Evolutionary conservation across 2,329 filamentous ascomycete genomes (phyloP).

Genomic region (Epichloe gansuensis): DNA sequence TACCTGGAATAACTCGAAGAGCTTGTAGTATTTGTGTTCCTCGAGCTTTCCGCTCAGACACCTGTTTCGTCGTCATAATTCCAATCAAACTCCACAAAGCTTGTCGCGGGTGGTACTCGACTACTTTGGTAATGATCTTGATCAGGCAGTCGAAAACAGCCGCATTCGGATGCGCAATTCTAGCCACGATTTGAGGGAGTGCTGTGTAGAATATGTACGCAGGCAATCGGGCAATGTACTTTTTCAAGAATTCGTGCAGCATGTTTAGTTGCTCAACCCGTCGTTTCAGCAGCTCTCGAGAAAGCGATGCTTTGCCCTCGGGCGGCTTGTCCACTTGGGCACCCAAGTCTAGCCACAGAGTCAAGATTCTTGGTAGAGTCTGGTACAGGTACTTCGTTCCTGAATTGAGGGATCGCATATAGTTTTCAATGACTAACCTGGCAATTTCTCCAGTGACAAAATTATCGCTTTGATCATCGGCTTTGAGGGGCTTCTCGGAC

Average conservation of each 20-base stretch:
- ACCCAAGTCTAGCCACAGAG: constrained; percentile 87
- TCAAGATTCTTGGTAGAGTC: constrained; percentile 80
- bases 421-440: constrained; percentile 87
- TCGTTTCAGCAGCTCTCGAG: constrained; percentile 37
- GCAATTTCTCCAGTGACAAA: constrained; percentile 72
- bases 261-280: constrained; percentile 54
- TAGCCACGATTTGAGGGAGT: constrained; percentile 86
- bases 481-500: constrained; percentile 66
- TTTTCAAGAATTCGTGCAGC: constrained; percentile 64
- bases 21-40: constrained; percentile 39
- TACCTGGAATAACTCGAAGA: constrained; percentile 34
- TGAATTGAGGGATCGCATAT: constrained; percentile 70
- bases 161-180: constrained; percentile 74
- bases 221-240: constrained; percentile 61
- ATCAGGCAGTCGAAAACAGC: constrained; percentile 67
- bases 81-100: constrained; percentile 84
- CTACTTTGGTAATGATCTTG: constrained; percentile 74
- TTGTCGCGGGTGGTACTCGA: constrained; percentile 76
- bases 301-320: constrained; percentile 39
- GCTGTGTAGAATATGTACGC: constrained; percentile 71
- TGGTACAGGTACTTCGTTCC: constrained; percentile 96
- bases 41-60: constrained; percentile 46
- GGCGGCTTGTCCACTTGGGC: constrained; percentile 55
- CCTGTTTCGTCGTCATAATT: constrained; percentile 67
- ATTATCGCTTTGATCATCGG: constrained; percentile 62